Base-by-base conservation (phyloP, 441 rosid genomes). In the Adansonia madagascariensis region DNA sequence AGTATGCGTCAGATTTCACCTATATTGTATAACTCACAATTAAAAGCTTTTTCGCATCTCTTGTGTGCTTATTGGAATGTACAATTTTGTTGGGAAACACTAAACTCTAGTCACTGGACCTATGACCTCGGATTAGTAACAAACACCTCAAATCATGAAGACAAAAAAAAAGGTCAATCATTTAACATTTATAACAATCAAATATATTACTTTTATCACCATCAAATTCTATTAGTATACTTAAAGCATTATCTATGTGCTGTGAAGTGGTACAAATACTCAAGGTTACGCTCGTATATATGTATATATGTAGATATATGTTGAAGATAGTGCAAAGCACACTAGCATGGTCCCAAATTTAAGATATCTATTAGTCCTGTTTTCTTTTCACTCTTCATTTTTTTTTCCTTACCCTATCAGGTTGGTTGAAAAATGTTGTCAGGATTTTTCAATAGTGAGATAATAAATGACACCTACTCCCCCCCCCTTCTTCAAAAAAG, bases 61-160 rank as follows among this genome's bases (percentile, higher is more conserved):
- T 53, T 1, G 9, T 53, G 15, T 17, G 49, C 63, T 35, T 53
- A 17, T 17, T 53, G 63, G 27, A n/a, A 27, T 24, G 59, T 17
- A 55, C 31, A 71, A 35, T 53, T 53, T 17, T 53, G 60, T 49
- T 53, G 62, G 6, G 31, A 53, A 15, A 31, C 3, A 27, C 4
- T n/a, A 71, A 9, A 66, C 8, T 17, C 52, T 5, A 41, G 14
- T 35, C 27, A n/a, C 27, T 39, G 20, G 49, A 9, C 63, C 10
- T 22, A 67, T 46, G 35, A 44, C 55, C 15, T 69, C 17, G n/a
- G 43, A 41, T 35, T 31, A 6, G 14, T n/a, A 53, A 71, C 61
- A 71, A 52, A n/a, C 17, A 71, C 49, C 15, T 71, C 31, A 71
- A 49, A 50, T 47, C 39, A 49, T 47, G 20, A 24, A 69, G 57